Percentiles rank a stretch among this genome's conserved stretches.
These are phyloP conservation scores for Phyllachora maydis DNA, from an alignment of 2,329 filamentous ascomycete genomes.

Conservation along the genomic window DNA sequence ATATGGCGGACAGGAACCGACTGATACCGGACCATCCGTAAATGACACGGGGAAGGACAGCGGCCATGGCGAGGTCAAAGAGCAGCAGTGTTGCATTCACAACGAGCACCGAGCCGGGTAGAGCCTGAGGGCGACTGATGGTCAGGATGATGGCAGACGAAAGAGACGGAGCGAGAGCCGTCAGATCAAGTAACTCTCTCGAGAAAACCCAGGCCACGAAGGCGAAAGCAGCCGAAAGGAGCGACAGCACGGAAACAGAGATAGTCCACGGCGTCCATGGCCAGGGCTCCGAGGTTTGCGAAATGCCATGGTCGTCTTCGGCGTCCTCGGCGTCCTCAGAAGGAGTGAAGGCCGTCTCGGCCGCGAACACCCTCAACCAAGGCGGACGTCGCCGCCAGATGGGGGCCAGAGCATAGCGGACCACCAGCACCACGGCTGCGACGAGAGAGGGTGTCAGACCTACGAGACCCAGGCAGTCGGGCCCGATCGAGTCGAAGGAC, in stretches of 20 bases:
- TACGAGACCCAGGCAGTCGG: constrained; percentile 11
- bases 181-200: constrained; percentile 8
- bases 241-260: constrained; percentile 11
- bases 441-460: constrained; percentile 11
- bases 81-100: constrained; percentile 11
- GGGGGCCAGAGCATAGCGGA: constrained; percentile 11
- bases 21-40: constrained; percentile 4
- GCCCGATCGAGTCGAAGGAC: constrained; percentile 9
- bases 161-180: constrained; percentile 10
- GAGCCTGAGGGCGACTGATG: constrained; percentile 10
- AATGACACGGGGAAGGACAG: constrained; percentile 11
- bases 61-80: constrained; percentile 10
- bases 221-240: constrained; percentile 6
- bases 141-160: constrained; percentile 7
- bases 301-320: constrained; percentile 1
- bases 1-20: constrained; percentile 12
- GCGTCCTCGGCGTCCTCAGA: no score
- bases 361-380: constrained; percentile 14
- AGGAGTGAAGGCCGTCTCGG: constrained; percentile 7
- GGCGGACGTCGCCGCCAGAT: constrained; percentile 12
- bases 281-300: not conserved
- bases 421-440: constrained; percentile 9
- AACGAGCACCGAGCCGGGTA: constrained; percentile 9
- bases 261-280: constrained; percentile 11
- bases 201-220: no score